phyloP scores from a whole-genome alignment of 208 protist species.

The Leishmania guyanensis region DNA sequence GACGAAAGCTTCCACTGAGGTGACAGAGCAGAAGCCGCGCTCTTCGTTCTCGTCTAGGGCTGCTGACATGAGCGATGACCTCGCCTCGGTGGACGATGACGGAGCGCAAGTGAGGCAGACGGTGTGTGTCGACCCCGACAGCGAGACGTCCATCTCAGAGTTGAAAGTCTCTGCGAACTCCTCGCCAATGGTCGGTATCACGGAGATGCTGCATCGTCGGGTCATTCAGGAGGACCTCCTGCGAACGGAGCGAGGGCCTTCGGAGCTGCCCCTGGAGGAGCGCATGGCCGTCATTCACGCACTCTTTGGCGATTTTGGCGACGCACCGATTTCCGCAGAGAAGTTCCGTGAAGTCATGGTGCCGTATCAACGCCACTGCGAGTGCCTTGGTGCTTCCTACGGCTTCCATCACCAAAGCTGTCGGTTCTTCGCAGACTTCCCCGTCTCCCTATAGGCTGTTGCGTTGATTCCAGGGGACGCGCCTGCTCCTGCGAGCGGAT shows the following conservation, averaged over 20 bases:
- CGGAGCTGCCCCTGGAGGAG: conserved; percentile 24
- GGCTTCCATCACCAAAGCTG: conserved; percentile 33
- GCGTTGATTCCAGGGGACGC: neutral
- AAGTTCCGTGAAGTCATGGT: conserved; percentile 33
- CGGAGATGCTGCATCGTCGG: conserved; percentile 27
- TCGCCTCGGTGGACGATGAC: conserved; percentile 1
- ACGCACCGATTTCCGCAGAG: conserved; percentile 27
- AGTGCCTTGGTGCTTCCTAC: conserved; percentile 40
- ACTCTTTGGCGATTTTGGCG: conserved; percentile 19
- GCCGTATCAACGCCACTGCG: conserved; percentile 30
- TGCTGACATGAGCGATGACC: conserved; percentile 1
- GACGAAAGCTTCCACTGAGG: neutral
- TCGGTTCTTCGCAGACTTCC: neutral
- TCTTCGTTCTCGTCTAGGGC: neutral
- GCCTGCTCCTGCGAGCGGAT: neutral
- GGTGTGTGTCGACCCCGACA: conserved; percentile 17
- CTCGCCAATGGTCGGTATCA: conserved; percentile 4
- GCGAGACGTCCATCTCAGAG: neutral
- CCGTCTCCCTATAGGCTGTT: neutral
- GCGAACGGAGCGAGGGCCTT: conserved; percentile 13
- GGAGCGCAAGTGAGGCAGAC: conserved; percentile 4
- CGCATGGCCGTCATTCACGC: conserved; percentile 20
- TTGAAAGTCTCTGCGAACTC: neutral
- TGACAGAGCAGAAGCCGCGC: neutral
- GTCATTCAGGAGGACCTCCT: conserved; percentile 25